Evolutionary conservation across 257 asterid genomes (phyloP).

Genomic region (Datura wrightii): DNA sequence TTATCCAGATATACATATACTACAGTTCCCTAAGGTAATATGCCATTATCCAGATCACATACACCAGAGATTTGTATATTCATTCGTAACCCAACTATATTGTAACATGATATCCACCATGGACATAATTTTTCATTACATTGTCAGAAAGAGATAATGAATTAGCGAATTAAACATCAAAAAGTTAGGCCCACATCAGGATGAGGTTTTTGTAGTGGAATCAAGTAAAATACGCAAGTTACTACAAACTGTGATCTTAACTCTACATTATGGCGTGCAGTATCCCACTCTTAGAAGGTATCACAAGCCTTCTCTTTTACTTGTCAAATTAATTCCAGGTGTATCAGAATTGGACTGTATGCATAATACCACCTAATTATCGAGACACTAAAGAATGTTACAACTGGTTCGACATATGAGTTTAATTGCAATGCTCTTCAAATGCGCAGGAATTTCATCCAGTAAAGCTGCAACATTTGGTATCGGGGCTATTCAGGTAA

Average conservation of each 20-base stretch:
- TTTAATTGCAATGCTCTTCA: constrained; percentile 22
- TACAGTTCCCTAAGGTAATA: not conserved
- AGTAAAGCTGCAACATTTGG: constrained; percentile 80
- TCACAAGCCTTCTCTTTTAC: not conserved
- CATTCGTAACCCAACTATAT: not conserved
- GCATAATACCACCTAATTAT: not conserved
- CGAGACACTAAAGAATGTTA: constrained; percentile 9
- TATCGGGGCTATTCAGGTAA: constrained; percentile 88
- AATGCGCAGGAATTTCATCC: constrained; percentile 67
- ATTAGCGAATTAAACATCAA: not conserved
- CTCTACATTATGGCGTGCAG: not conserved
- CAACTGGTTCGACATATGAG: not conserved
- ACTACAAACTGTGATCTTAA: not conserved
- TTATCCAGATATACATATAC: not conserved
- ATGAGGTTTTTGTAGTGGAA: constrained; percentile 15
- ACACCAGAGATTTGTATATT: not conserved
- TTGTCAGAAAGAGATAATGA: not conserved
- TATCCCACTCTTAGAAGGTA: constrained; percentile 13
- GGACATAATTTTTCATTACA: not conserved
- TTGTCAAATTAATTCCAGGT: constrained; percentile 8
- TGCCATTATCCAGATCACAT: not conserved
- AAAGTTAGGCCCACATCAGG: not conserved
- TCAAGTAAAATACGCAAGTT: not conserved
- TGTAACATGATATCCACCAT: not conserved
- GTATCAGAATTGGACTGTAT: not conserved